Conservation (phyloP, 1,284 basidiomycete genomes). For the Marasmius fiardii region DNA sequence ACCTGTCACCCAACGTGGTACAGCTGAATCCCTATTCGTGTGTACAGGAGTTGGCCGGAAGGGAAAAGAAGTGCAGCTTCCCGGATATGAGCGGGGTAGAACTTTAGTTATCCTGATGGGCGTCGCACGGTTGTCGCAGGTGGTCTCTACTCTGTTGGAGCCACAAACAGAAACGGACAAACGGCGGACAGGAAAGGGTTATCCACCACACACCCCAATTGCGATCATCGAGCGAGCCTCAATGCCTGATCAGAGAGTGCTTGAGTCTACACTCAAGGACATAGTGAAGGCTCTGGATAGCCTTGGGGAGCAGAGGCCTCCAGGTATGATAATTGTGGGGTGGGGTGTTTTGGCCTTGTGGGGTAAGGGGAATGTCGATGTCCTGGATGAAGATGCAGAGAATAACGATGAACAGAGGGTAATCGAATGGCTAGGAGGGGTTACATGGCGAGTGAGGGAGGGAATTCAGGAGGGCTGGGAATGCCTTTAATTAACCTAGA, state of each 20-base stretch:
- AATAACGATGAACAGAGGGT: slow-evolving; percentile 49
- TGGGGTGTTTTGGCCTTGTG: slow-evolving; percentile 79
- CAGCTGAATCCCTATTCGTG: slow-evolving; percentile 84
- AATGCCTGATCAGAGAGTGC: slow-evolving; percentile 87
- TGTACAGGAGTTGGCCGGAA: slow-evolving; percentile 92
- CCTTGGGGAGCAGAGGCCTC: slow-evolving; percentile 85
- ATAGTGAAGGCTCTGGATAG: slow-evolving; percentile 73
- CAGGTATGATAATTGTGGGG: slow-evolving; percentile 94
- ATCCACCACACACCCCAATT: slow-evolving; percentile 79
- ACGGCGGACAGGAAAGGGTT: slow-evolving; percentile 53
- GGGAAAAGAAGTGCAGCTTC: slow-evolving; percentile 82
- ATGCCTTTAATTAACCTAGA: slow-evolving; percentile 14
- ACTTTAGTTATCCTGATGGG: slow-evolving; percentile 93
- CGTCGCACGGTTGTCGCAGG: slow-evolving; percentile 77
- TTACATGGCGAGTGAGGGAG: slow-evolving; percentile 54
- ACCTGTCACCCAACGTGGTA: slow-evolving; percentile 94
- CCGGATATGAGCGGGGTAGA: slow-evolving; percentile 80
- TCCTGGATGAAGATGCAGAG: slow-evolving; percentile 46
- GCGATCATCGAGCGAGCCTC: slow-evolving; percentile 93
- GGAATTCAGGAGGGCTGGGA: slow-evolving; percentile 57
- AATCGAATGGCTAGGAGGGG: slow-evolving; percentile 50
- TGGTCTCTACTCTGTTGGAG: slow-evolving; percentile 62
- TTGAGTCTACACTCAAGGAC: slow-evolving; percentile 75
- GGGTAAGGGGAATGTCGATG: slow-evolving; percentile 47
- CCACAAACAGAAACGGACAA: slow-evolving; percentile 21